Base-by-base conservation (phyloP, 2,329 filamentous ascomycete genomes). In the Aureobasidium sp. region DNA sequence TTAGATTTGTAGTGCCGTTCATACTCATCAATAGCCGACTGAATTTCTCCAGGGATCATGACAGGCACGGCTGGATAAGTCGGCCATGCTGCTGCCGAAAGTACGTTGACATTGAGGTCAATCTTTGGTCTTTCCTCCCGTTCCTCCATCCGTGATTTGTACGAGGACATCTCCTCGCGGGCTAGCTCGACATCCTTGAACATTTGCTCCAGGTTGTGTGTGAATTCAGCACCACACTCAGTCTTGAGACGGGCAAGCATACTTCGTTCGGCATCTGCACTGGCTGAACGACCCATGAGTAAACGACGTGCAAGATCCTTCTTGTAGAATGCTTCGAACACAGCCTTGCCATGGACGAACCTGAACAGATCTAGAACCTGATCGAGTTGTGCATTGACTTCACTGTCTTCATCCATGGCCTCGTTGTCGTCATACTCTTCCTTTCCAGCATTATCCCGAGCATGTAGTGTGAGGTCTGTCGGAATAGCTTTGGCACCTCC, bases 311-410 rank as follows among this genome's bases (percentile, higher is more conserved):
- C 93, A 56, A 99, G 82, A 71, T 97, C 94, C 70, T 94, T 96
- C 79, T 99, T 99, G 82, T 99, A 99, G 73, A 99, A 99, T 1
- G 94, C 93, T 73, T 99, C 94, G 66, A 99, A 99, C 0, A 97
- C 90, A 61, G 95, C 93, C 74, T 99, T 99, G 67, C 94, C 94
- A 71, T 97, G 88, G 37, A 99, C 90, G 73, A 97, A 97, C 5
- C 95, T 86, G 82, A 99, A 99, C 5, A 99, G 80, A 73, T 97
- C 93, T 2, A 99, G 80, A 0, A 90, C 92, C 71, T 95, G 89
- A 68, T 99, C 92, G 12, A 99, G 81, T 72, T 97, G 94, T 41
- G 88, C 85, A 70, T 96, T 91, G 63, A 99, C 84, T 73, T 97
- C 91, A 0, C 88, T 87, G 72, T 97, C 93, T 72, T 99, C 93